phyloP scores from a whole-genome alignment of 768 basidiomycete species.

The Calocera viscosa region DNA sequence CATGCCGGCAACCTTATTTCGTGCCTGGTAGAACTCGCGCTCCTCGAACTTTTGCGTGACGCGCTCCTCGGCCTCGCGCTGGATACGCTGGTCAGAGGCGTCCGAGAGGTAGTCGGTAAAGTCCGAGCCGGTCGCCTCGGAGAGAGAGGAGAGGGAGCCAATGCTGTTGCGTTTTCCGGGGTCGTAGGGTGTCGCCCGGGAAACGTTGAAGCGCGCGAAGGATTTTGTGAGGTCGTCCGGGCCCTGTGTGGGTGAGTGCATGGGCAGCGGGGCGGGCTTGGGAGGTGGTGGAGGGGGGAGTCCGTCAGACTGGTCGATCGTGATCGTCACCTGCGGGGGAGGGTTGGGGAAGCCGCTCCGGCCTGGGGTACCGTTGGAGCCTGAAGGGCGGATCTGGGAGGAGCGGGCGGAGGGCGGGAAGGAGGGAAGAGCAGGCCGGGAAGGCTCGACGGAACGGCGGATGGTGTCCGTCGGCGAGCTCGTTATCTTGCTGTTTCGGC shows the following conservation, averaged over 20 bases:
- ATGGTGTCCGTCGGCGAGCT: not conserved
- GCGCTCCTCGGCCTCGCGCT: not conserved
- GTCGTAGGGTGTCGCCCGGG: not conserved
- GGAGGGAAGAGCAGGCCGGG: not conserved
- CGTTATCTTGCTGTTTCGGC: not conserved
- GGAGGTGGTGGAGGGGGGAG: not conserved
- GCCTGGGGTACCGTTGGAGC: not conserved
- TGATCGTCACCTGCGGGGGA: not conserved
- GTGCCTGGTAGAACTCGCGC: not conserved
- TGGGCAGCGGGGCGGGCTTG: not conserved
- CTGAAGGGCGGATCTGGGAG: not conserved
- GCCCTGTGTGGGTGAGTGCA: not conserved
- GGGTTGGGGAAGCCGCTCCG: not conserved
- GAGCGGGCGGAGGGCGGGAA: not conserved
- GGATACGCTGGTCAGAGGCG: slow-evolving; percentile 4
- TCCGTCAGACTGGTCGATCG: not conserved
- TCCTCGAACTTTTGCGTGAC: slow-evolving; percentile 1
- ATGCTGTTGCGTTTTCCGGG: not conserved
- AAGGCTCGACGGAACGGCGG: not conserved
- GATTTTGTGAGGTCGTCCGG: not conserved
- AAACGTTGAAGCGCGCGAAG: not conserved
- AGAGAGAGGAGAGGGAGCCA: not conserved
- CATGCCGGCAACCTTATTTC: not conserved
- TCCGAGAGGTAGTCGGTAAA: slow-evolving; percentile 6
- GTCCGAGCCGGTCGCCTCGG: not conserved